Conservation (phyloP, 106 monocot genomes). For the Dendrobium officinale region DNA sequence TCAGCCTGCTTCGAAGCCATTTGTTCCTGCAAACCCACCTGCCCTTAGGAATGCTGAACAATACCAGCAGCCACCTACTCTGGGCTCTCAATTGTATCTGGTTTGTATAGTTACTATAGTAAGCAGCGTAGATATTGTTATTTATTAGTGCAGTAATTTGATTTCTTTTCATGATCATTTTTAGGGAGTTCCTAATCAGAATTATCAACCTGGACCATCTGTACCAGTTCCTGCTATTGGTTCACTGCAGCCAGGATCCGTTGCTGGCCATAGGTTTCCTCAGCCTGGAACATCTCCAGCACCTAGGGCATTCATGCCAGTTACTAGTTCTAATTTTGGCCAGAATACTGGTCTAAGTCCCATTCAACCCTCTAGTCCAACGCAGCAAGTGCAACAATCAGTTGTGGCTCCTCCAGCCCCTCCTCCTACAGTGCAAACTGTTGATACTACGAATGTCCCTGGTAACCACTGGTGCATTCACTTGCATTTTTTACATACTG, state of each 20-base stretch:
- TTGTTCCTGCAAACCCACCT: conserved; percentile 61
- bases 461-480: conserved; percentile 30
- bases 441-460: conserved; percentile 86
- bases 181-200: conserved; percentile 40
- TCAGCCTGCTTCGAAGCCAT: conserved; percentile 50
- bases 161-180: background rate
- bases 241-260: conserved; percentile 26
- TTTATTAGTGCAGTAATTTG: background rate
- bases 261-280: conserved; percentile 38
- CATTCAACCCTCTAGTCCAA: conserved; percentile 62
- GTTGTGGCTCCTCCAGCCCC: conserved; percentile 42
- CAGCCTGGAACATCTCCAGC: conserved; percentile 18
- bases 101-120: conserved; percentile 24
- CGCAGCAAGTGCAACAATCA: conserved; percentile 34
- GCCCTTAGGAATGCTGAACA: conserved; percentile 63
- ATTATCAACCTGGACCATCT: conserved; percentile 36
- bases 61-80: conserved; percentile 54
- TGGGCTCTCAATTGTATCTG: conserved; percentile 73
- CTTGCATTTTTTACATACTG: background rate
- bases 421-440: conserved; percentile 83
- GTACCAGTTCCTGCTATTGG: conserved; percentile 22
- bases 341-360: conserved; percentile 34
- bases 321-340: conserved; percentile 25
- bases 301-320: conserved; percentile 36
- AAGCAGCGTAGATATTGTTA: background rate